These are phyloP conservation scores for Apiospora aurea DNA, from an alignment of 2,329 filamentous ascomycete genomes.

Conservation along the genomic window DNA sequence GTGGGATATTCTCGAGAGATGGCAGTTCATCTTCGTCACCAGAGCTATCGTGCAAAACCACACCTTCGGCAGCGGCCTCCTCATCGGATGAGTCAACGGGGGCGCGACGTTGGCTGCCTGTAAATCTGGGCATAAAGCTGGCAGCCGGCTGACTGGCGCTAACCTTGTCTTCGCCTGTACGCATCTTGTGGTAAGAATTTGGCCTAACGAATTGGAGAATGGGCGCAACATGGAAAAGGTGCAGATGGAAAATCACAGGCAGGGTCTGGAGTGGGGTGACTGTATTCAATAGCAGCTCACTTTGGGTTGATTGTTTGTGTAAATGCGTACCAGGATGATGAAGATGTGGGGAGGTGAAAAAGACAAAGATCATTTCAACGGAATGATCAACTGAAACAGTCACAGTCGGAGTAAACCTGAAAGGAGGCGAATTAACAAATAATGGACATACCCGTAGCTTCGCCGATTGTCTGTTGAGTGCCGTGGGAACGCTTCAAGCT, in stretches of 20 bases:
- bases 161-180: constrained; percentile 22
- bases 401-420: neutral
- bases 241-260: neutral
- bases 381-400: neutral
- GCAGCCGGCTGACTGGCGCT: constrained; percentile 27
- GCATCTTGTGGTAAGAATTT: constrained; percentile 13
- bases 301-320: neutral
- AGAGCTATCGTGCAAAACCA: constrained; percentile 32
- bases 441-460: neutral
- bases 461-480: neutral
- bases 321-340: neutral
- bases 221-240: neutral
- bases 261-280: neutral
- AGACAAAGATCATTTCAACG: neutral
- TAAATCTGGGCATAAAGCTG: constrained; percentile 39
- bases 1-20: constrained; percentile 26
- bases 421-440: neutral
- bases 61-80: constrained; percentile 33
- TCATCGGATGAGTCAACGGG: constrained; percentile 37
- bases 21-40: constrained; percentile 34
- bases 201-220: neutral
- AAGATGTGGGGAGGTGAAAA: neutral
- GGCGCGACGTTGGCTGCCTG: constrained; percentile 26
- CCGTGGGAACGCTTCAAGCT: constrained; percentile 27
- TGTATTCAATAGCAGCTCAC: neutral